Evolutionary conservation across 2,329 filamentous ascomycete species (phyloP).

Genomic region (Neurospora crassa): DNA sequence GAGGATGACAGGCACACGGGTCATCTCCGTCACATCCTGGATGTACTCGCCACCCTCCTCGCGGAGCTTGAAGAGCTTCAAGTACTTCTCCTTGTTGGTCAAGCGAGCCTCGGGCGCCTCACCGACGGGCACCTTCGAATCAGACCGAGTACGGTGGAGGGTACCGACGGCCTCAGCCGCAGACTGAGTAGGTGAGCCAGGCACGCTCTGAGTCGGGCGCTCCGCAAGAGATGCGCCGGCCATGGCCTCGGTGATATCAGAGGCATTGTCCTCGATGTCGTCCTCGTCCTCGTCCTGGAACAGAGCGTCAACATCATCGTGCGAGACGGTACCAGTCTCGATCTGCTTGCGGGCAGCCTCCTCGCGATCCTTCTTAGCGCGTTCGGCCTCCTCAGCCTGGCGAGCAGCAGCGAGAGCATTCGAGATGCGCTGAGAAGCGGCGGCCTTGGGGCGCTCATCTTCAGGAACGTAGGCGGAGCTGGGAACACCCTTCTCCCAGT

Average conservation of each 20-base stretch:
- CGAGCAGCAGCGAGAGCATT: conserved; percentile 68
- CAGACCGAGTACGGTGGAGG: conserved; percentile 82
- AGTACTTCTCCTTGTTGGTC: conserved; percentile 92
- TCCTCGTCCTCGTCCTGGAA: conserved; percentile 48
- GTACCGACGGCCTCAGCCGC: conserved; percentile 53
- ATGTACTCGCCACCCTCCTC: conserved; percentile 95
- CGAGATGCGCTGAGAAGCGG: conserved; percentile 60
- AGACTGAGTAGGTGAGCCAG: conserved; percentile 77
- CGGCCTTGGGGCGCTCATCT: conserved; percentile 86
- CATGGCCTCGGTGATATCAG: conserved; percentile 83
- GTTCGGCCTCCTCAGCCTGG: conserved; percentile 73
- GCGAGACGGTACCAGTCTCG: conserved; percentile 87
- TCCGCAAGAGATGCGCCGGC: conserved; percentile 83
- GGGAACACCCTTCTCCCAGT: conserved; percentile 99
- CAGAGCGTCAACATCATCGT: conserved; percentile 86
- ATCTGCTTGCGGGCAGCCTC: conserved; percentile 89
- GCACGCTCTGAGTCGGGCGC: conserved; percentile 89
- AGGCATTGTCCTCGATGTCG: conserved; percentile 79
- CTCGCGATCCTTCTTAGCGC: conserved; percentile 75
- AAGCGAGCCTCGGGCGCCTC: conserved; percentile 72
- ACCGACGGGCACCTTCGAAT: conserved; percentile 74
- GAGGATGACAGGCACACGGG: conserved; percentile 89
- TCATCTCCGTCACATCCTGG: conserved; percentile 97
- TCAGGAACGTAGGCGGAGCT: conserved; percentile 94
- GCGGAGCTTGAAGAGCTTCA: conserved; percentile 78